A percentile compares a stretch with the other conserved stretches of the same genome.
These are phyloP conservation scores for Piper betle DNA, from an alignment of 164 flowering plant genomes.

Conservation along the genomic window DNA sequence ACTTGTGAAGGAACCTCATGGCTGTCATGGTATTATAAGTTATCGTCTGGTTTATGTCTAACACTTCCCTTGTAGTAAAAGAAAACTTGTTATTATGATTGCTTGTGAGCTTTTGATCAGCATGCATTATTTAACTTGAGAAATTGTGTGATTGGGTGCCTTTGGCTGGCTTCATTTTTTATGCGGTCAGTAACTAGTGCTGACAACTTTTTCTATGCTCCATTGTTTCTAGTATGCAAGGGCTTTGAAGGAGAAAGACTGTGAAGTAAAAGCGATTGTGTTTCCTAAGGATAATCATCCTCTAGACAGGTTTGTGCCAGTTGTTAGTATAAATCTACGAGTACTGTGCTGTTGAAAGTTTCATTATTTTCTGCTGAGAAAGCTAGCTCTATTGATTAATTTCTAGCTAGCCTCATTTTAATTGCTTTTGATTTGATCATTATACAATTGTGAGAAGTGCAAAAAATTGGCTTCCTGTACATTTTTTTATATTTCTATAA, in stretches of 20 bases:
- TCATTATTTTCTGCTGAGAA: not conserved
- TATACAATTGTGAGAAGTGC: too few species aligned
- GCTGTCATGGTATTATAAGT: too few species aligned
- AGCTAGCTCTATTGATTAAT: not conserved
- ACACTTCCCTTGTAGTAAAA: too few species aligned
- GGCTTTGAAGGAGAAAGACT: conserved; percentile 77
- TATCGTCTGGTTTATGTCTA: too few species aligned
- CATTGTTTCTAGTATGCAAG: conserved; percentile 47
- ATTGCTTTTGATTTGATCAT: too few species aligned
- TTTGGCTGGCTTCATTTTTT: not conserved
- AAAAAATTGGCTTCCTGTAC: too few species aligned
- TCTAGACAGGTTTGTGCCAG: conserved; percentile 44
- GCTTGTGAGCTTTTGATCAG: too few species aligned
- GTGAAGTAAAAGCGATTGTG: conserved; percentile 46
- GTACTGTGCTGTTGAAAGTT: not conserved
- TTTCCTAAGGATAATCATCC: conserved; percentile 72
- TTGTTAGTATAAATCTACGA: not conserved
- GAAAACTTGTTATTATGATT: too few species aligned
- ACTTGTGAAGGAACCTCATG: too few species aligned
- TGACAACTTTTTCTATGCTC: not conserved
- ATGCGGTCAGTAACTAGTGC: not conserved
- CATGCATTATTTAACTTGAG: too few species aligned
- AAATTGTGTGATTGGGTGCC: not conserved
- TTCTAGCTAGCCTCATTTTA: not conserved
- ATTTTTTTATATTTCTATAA: too few species aligned